Conservation (phyloP, 2,329 filamentous ascomycete genomes). For the Verticillium albo-atrum region DNA sequence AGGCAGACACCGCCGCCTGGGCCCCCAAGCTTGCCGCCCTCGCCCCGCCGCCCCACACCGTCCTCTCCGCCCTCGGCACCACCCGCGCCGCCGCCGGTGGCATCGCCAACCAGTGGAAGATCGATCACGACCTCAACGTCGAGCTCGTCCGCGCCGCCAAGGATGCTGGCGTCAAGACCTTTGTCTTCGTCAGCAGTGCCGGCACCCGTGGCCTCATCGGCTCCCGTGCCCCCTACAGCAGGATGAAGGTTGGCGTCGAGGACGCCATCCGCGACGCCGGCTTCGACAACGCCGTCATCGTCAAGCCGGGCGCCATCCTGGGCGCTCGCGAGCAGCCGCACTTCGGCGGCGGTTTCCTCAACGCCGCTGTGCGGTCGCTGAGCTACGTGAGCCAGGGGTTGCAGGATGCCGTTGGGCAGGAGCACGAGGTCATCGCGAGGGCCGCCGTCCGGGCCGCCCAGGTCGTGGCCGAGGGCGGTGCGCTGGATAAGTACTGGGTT, state of each 20-base stretch:
- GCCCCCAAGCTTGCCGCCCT: conserved; percentile 51
- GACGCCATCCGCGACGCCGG: conserved; percentile 65
- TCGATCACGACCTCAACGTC: conserved; percentile 84
- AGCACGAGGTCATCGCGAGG: conserved; percentile 65
- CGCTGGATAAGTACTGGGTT: conserved; percentile 57
- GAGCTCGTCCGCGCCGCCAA: conserved; percentile 73
- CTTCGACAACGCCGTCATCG: conserved; percentile 74
- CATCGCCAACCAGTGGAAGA: conserved; percentile 75
- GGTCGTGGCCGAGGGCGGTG: conserved; percentile 54
- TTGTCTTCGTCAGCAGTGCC: conserved; percentile 67
- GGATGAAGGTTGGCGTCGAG: conserved; percentile 88
- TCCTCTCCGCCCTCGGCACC: conserved; percentile 78
- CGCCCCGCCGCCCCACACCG: conserved; percentile 52
- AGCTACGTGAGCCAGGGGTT: conserved; percentile 48
- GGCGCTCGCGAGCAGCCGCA: conserved; percentile 63
- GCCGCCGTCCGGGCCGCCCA: conserved; percentile 60
- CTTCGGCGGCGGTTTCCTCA: conserved; percentile 51
- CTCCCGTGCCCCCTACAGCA: conserved; percentile 44
- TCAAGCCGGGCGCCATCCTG: conserved; percentile 70
- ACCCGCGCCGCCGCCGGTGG: conserved; percentile 72
- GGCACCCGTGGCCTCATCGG: conserved; percentile 38
- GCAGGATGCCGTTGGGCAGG: conserved; percentile 68
- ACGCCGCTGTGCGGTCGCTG: conserved; percentile 49
- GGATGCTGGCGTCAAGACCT: conserved; percentile 65
- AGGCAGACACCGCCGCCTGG: conserved; percentile 68